Evolutionary conservation across 768 basidiomycete species (phyloP).

Genomic region (Candolleomyces efflorescens): DNA sequence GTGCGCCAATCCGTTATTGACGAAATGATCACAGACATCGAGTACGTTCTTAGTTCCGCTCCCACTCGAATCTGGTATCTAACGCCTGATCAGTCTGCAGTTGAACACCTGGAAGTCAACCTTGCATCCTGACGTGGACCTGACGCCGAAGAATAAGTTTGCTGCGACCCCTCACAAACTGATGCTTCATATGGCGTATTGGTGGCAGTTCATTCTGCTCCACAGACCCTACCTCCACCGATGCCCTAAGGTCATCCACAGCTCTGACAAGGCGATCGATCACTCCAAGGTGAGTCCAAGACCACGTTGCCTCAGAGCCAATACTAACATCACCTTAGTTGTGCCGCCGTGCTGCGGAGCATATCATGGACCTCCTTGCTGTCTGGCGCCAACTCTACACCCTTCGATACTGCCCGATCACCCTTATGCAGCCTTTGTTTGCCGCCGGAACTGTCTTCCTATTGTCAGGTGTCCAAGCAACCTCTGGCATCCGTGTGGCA

Average conservation of each 20-base stretch:
- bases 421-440: constrained; percentile 53
- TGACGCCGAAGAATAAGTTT: constrained; percentile 42
- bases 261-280: constrained; percentile 37
- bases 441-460: constrained; percentile 58
- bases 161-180: constrained; percentile 51
- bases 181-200: constrained; percentile 52
- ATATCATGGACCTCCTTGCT: constrained; percentile 48
- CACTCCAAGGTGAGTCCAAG: constrained; percentile 45
- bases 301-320: constrained; percentile 13
- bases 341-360: constrained; percentile 50
- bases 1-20: constrained; percentile 37
- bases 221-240: constrained; percentile 54
- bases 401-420: constrained; percentile 55
- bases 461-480: constrained; percentile 49
- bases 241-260: constrained; percentile 32
- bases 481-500: constrained; percentile 42
- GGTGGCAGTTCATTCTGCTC: constrained; percentile 58
- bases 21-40: constrained; percentile 48
- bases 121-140: constrained; percentile 43
- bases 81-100: constrained; percentile 29
- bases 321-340: constrained; percentile 29
- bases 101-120: constrained; percentile 46
- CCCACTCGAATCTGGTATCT: neutral
- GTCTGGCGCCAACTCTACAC: constrained; percentile 51
- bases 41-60: constrained; percentile 29